Conservation (phyloP, 2,329 filamentous ascomycete genomes). For the Fusarium sp. region DNA sequence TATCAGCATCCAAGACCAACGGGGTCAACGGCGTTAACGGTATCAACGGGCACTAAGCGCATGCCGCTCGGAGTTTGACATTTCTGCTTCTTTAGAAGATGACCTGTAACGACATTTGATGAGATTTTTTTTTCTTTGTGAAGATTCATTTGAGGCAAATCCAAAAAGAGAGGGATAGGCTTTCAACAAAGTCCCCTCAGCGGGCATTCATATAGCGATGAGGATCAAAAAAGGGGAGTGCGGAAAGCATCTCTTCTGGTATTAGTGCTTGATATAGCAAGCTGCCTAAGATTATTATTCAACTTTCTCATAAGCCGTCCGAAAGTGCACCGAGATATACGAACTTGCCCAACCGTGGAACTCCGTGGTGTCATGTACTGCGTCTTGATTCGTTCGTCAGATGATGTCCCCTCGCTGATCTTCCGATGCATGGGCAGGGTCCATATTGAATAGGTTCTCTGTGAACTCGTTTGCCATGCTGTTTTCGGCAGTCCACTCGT, state of each 20-base stretch:
- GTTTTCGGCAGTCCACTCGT: conserved; percentile 50
- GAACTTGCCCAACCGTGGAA: conserved; percentile 15
- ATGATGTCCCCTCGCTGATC: conserved; percentile 18
- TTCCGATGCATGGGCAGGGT: conserved; percentile 13
- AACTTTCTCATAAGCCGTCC: conserved; percentile 20
- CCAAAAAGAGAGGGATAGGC: conserved; percentile 30
- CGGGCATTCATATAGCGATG: conserved; percentile 42
- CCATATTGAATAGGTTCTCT: conserved; percentile 48
- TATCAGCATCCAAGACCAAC: conserved; percentile 57
- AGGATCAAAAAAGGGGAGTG: conserved; percentile 32
- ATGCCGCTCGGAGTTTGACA: conserved; percentile 7
- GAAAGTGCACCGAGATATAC: conserved; percentile 6
- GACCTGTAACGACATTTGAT: conserved; percentile 40
- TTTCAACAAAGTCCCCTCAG: conserved; percentile 21
- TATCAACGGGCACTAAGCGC: conserved; percentile 39
- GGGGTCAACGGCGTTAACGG: conserved; percentile 52
- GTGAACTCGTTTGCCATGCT: conserved; percentile 52
- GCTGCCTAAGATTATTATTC: conserved; percentile 39
- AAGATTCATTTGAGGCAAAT: conserved; percentile 28
- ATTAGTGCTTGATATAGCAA: conserved; percentile 42
- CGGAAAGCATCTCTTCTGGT: conserved; percentile 36
- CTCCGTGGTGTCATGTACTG: conserved; percentile 5
- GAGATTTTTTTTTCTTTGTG: conserved; percentile 32
- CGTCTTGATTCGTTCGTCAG: conserved; percentile 11
- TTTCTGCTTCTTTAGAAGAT: conserved; percentile 29